Percentiles rank a stretch among this genome's conserved stretches.
phyloP scores from a whole-genome alignment of 2,329 filamentous ascomycete species.

The Dothideomycetidae sp. region DNA sequence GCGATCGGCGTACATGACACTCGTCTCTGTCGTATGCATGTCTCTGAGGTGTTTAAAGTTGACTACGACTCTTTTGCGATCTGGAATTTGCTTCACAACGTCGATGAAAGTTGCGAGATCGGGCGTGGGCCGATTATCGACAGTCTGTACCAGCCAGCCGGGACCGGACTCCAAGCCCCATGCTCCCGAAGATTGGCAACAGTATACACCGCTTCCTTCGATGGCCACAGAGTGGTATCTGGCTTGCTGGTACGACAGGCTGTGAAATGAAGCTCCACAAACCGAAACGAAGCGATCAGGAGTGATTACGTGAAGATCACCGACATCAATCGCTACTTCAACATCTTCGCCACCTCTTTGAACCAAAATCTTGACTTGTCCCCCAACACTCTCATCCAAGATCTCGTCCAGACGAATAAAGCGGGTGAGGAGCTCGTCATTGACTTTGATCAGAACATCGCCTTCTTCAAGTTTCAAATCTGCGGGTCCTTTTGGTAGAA shows the following conservation, averaged over 20 bases:
- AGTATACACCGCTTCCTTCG: slow-evolving; percentile 63
- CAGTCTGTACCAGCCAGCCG: slow-evolving; percentile 83
- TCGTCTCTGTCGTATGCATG: slow-evolving; percentile 84
- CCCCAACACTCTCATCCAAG: slow-evolving; percentile 71
- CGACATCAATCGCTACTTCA: slow-evolving; percentile 70
- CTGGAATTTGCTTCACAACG: slow-evolving; percentile 76
- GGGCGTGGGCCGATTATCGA: slow-evolving; percentile 83
- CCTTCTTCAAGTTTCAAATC: slow-evolving; percentile 82
- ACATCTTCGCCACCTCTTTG: slow-evolving; percentile 82
- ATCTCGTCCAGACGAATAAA: slow-evolving; percentile 87
- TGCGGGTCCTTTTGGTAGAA: slow-evolving; percentile 80
- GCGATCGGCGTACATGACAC: slow-evolving; percentile 80
- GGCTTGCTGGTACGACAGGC: slow-evolving; percentile 95
- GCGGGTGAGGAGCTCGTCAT: slow-evolving; percentile 81
- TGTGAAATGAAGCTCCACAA: slow-evolving; percentile 86
- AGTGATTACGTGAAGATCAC: slow-evolving; percentile 85
- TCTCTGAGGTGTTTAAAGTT: slow-evolving; percentile 93
- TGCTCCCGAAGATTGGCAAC: slow-evolving; percentile 87
- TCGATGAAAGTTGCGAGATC: slow-evolving; percentile 80
- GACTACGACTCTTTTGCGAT: slow-evolving; percentile 70
- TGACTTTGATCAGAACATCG: slow-evolving; percentile 85
- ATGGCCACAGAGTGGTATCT: slow-evolving; percentile 84
- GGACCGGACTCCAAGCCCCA: slow-evolving; percentile 88
- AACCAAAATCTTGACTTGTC: slow-evolving; percentile 63
- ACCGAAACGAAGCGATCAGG: slow-evolving; percentile 92